phyloP scores from a whole-genome alignment of 106 monocot genomes.

The Xerophyta viscosa region DNA sequence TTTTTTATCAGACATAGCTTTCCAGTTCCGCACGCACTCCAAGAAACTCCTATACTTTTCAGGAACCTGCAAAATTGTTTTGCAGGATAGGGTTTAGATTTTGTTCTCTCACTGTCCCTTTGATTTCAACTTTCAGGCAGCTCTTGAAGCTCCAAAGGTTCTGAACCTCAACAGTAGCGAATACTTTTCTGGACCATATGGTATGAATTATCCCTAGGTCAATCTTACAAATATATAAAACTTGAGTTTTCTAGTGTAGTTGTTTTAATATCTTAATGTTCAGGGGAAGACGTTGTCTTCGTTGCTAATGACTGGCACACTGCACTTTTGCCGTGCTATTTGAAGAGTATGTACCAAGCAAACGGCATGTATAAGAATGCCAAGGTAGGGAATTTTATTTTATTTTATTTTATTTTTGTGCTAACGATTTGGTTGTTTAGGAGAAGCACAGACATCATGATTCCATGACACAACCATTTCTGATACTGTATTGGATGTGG shows the following conservation, averaged over 20 bases:
- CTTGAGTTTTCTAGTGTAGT: no score
- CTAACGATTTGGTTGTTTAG: no score
- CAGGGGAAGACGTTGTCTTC: conserved; percentile 93
- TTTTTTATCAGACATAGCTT: no score
- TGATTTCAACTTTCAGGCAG: conserved; percentile 50
- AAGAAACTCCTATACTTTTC: no score
- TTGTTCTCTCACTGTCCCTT: neutral
- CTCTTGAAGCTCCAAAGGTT: conserved; percentile 80
- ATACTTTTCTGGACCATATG: conserved; percentile 71
- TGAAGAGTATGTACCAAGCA: conserved; percentile 68
- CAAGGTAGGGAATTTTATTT: conserved; percentile 30
- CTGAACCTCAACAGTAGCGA: conserved; percentile 49
- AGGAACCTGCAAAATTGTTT: no score
- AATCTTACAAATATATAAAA: no score
- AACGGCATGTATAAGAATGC: conserved; percentile 70
- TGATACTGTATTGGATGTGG: conserved; percentile 7
- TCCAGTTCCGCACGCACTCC: no score
- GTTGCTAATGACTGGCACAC: conserved; percentile 96
- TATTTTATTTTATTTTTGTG: neutral
- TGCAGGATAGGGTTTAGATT: no score
- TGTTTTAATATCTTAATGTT: no score
- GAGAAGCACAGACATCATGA: no score
- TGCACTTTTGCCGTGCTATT: conserved; percentile 63
- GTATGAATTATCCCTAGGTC: conserved; percentile 22
- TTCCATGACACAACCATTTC: no score